These are phyloP conservation scores for Aspergillus unguis DNA, from an alignment of 2,329 filamentous ascomycete species.

Conservation along the genomic window DNA sequence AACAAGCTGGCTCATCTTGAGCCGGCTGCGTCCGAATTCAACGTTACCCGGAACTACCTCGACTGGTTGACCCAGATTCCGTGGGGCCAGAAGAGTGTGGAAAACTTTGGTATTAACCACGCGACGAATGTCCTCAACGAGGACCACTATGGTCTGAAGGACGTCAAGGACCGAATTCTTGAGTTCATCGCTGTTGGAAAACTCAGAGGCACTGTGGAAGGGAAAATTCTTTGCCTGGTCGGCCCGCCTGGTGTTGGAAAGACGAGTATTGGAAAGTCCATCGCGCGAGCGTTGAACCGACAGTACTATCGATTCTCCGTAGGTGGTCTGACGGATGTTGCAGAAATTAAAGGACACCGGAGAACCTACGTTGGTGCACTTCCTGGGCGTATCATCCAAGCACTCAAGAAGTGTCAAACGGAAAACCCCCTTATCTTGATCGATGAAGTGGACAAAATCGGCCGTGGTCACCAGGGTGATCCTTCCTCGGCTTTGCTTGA, in stretches of 20 bases:
- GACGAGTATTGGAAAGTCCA: slow-evolving; percentile 98
- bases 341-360: slow-evolving; percentile 96
- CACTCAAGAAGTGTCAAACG: slow-evolving; percentile 97
- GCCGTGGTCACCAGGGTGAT: slow-evolving; percentile 91
- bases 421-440: slow-evolving; percentile 96
- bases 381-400: slow-evolving; percentile 95
- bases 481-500: slow-evolving; percentile 92
- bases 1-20: slow-evolving; percentile 96
- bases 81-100: slow-evolving; percentile 90
- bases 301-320: slow-evolving; percentile 99
- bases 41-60: slow-evolving; percentile 95
- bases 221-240: slow-evolving; percentile 97
- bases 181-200: slow-evolving; percentile 99
- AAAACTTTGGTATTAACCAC: slow-evolving; percentile 94
- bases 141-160: slow-evolving; percentile 94
- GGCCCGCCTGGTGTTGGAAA: slow-evolving; percentile 97
- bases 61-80: slow-evolving; percentile 99
- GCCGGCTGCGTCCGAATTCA: slow-evolving; percentile 94
- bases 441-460: slow-evolving; percentile 98
- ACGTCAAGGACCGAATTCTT: slow-evolving; percentile 96
- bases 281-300: slow-evolving; percentile 87
- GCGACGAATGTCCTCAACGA: slow-evolving; percentile 89
- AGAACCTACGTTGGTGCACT: slow-evolving; percentile 94
- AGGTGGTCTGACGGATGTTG: slow-evolving; percentile 92
- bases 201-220: slow-evolving; percentile 91